These are phyloP conservation scores for Lipomyces sp. DNA, from an alignment of 805 yeast species.

Conservation along the genomic window DNA sequence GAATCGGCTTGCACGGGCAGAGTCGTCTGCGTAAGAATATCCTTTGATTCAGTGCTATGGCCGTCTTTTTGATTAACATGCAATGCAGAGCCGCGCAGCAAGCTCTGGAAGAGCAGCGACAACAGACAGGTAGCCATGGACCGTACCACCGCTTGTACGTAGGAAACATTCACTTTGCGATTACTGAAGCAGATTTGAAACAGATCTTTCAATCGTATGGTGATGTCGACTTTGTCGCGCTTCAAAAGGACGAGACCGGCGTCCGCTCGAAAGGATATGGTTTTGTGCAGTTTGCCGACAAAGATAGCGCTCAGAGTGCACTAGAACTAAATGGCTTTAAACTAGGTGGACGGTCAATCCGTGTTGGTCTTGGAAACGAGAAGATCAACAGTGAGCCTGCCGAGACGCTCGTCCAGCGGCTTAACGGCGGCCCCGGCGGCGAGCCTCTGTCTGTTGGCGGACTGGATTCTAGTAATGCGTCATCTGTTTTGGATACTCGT, in stretches of 20 bases:
- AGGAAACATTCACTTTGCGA: slow-evolving; percentile 36
- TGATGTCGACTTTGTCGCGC: slow-evolving; percentile 70
- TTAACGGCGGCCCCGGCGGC: slow-evolving; percentile 19
- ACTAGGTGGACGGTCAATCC: slow-evolving; percentile 34
- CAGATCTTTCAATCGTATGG: slow-evolving; percentile 69
- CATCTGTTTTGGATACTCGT: slow-evolving; percentile 8
- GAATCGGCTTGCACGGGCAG: slow-evolving; percentile 33
- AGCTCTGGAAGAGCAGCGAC: slow-evolving; percentile 25
- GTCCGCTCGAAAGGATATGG: slow-evolving; percentile 80
- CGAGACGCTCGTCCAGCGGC: slow-evolving; percentile 21
- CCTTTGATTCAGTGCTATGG: neutral
- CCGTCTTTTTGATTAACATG: neutral
- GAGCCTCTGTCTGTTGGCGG: slow-evolving; percentile 6
- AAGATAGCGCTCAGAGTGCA: slow-evolving; percentile 32
- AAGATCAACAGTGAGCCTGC: slow-evolving; percentile 26
- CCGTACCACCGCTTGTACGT: slow-evolving; percentile 34
- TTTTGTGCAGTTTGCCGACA: slow-evolving; percentile 50
- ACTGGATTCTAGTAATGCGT: slow-evolving; percentile 1
- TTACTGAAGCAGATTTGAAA: slow-evolving; percentile 68
- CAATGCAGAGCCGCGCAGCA: slow-evolving; percentile 23
- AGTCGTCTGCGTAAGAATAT: slow-evolving; percentile 26
- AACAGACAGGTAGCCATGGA: slow-evolving; percentile 13
- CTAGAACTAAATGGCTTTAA: slow-evolving; percentile 35
- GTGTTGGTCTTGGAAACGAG: slow-evolving; percentile 34
- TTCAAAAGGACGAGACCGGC: slow-evolving; percentile 83